Base-by-base conservation (phyloP, 1,284 basidiomycete genomes). In the Cutaneotrichosporon mucoides region DNA sequence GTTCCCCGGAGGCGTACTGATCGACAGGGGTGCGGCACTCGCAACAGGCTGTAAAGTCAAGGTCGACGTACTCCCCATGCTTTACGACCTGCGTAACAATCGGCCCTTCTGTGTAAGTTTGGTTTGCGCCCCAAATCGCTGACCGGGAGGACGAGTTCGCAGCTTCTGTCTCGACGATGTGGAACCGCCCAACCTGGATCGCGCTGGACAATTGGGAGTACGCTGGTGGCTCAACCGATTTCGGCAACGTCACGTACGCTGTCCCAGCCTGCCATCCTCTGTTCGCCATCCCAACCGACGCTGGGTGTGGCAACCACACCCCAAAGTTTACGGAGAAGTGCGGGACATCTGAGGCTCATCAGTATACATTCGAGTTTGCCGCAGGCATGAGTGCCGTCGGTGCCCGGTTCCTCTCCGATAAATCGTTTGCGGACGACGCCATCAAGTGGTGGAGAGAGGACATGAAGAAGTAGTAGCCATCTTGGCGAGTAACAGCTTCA, bases 11-110 rank as follows among this genome's bases (percentile, higher is more conserved):
- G 24, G 24, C 24, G 24, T 24, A 24, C 24, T 24, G 24, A 24
- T 24, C 24, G 24, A 24, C 24, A 24, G 24, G 87, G 87, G 67
- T 13, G 89, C 86, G 3, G 84, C 84, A 6, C 76, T 84, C n/a
- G 85, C 87, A 1, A 88, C 88, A 4, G 84, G 82, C 4, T 90
- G 88, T 72, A 80, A 77, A 50, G 78, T 85, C 54, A 80, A 83
- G 40, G 73, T 87, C 52, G 78, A 80, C 5, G 60, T 72, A n/a
- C 71, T 71, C 34, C 60, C 61, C n/a, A 64, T 81, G 24, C 83
- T 82, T 64, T 80, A 80, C 61, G 86, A 89, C 50, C 71, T 89
- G 41, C 79, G 81, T 45, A 66, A 68, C 51, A 55, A 56, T 24
- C 42, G 44, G 40, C 36, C 60, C 2, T 47, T 68, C 16, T 24